Percentiles rank a stretch among this genome's conserved stretches.
phyloP scores from a whole-genome alignment of 2,329 filamentous ascomycete species.

The Arthrinium phaeospermum region DNA sequence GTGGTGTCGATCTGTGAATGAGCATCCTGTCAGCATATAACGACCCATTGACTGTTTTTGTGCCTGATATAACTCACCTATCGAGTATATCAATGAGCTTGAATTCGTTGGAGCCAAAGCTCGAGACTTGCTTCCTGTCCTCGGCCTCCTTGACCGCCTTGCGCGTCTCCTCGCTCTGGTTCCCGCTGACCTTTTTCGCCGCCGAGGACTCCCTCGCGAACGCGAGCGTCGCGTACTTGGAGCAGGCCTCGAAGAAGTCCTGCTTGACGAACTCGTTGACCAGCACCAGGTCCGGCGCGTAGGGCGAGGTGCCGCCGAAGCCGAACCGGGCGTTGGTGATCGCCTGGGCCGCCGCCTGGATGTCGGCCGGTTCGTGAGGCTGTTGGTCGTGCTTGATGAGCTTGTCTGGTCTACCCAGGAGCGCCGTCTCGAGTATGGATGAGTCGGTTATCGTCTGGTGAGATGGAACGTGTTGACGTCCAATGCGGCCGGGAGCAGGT shows the following conservation, averaged over 20 bases:
- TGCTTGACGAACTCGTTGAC: conserved; percentile 68
- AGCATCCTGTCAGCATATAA: not conserved
- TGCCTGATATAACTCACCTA: conserved; percentile 29
- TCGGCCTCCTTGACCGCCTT: conserved; percentile 34
- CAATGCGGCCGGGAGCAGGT: conserved; percentile 31
- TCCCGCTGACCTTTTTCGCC: conserved; percentile 27
- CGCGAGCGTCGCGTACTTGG: conserved; percentile 42
- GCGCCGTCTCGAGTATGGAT: conserved; percentile 26
- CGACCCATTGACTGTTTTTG: too few species aligned
- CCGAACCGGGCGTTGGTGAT: conserved; percentile 60
- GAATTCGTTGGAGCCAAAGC: conserved; percentile 33
- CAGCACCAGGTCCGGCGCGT: conserved; percentile 66
- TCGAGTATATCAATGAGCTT: conserved; percentile 35
- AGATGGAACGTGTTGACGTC: conserved; percentile 35
- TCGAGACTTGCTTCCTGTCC: conserved; percentile 32
- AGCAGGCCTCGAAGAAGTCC: conserved; percentile 56
- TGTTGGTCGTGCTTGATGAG: not conserved
- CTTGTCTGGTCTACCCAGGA: conserved; percentile 38
- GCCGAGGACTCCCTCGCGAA: conserved; percentile 28
- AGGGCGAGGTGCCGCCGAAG: conserved; percentile 62
- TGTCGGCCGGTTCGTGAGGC: conserved; percentile 45
- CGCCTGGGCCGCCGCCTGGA: conserved; percentile 57
- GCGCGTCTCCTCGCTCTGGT: conserved; percentile 29
- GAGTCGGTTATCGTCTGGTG: conserved; percentile 28
- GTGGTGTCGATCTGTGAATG: conserved; percentile 28